Evolutionary conservation across 1,284 basidiomycete genomes (phyloP).

Genomic region (Moniliophthora roreri): DNA sequence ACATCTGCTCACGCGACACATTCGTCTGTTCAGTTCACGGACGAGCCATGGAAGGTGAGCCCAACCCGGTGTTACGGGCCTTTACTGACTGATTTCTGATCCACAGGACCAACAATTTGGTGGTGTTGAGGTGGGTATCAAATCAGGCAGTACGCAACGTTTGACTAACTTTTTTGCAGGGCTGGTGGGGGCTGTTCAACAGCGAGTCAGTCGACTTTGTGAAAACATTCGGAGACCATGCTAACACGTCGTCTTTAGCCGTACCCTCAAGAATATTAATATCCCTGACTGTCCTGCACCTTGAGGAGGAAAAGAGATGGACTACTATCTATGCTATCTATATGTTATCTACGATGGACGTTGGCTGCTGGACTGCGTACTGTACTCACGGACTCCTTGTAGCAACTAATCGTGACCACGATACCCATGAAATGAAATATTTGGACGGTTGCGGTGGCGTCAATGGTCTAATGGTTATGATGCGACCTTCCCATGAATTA

Average conservation of each 20-base stretch:
- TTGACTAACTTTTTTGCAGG: conserved; percentile 37
- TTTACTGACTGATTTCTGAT: no score
- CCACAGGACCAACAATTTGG: conserved; percentile 38
- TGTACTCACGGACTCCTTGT: no score
- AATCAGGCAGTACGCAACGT: no score
- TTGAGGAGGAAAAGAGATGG: not conserved
- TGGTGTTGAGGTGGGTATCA: conserved; percentile 66
- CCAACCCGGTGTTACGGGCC: no score
- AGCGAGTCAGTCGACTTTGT: conserved; percentile 39
- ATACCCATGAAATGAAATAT: not conserved
- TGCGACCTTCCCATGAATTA: conserved; percentile 11
- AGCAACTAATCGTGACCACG: no score
- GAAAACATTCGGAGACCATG: not conserved
- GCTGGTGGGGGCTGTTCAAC: conserved; percentile 69
- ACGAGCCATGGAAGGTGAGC: conserved; percentile 65
- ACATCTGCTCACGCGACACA: not conserved
- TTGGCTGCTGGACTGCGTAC: not conserved
- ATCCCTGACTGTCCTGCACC: conserved; percentile 14
- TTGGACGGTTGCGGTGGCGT: not conserved
- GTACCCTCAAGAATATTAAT: conserved; percentile 18
- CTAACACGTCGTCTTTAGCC: conserved; percentile 5
- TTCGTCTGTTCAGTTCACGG: conserved; percentile 51
- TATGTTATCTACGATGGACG: not conserved
- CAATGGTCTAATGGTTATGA: conserved; percentile 17
- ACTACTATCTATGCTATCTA: not conserved